These are phyloP conservation scores for Capsella rubella DNA, from an alignment of 441 rosid genomes.

Conservation along the genomic window DNA sequence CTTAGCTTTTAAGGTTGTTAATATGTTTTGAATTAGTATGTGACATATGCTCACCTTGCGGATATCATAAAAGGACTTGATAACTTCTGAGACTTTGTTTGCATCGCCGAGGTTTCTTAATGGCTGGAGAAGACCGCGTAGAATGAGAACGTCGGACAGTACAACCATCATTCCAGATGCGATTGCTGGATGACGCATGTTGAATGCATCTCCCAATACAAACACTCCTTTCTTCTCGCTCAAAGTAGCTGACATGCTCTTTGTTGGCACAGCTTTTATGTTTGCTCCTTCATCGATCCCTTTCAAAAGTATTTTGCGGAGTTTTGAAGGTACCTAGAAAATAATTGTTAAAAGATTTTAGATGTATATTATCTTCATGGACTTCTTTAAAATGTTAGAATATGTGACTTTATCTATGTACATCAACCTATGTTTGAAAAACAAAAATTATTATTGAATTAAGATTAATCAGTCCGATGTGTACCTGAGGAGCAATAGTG, in stretches of 20 bases:
- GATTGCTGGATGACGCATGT: constrained; percentile 68
- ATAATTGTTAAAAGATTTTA: not conserved
- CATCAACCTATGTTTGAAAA: not conserved
- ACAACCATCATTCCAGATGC: constrained; percentile 72
- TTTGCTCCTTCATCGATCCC: constrained; percentile 56
- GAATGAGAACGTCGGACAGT: constrained; percentile 62
- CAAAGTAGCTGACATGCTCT: constrained; percentile 56
- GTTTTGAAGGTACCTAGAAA: constrained; percentile 50
- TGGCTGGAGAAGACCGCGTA: constrained; percentile 57
- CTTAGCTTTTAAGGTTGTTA: not conserved
- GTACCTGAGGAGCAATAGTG: constrained; percentile 77
- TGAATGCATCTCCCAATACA: constrained; percentile 69
- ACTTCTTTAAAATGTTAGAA: constrained; percentile 2
- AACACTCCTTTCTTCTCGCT: constrained; percentile 60
- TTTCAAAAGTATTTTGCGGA: constrained; percentile 52
- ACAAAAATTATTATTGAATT: no score
- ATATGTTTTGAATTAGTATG: not conserved
- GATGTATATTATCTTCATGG: not conserved
- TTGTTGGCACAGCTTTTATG: constrained; percentile 52
- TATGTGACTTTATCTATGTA: not conserved
- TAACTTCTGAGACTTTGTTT: constrained; percentile 46
- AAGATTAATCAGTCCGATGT: not conserved
- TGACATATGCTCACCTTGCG: constrained; percentile 53
- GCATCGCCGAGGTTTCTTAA: constrained; percentile 46
- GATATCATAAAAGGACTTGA: constrained; percentile 57